phyloP scores from a whole-genome alignment of 352 stramenopile genomes.

The Halophytophthora polymorphica region DNA sequence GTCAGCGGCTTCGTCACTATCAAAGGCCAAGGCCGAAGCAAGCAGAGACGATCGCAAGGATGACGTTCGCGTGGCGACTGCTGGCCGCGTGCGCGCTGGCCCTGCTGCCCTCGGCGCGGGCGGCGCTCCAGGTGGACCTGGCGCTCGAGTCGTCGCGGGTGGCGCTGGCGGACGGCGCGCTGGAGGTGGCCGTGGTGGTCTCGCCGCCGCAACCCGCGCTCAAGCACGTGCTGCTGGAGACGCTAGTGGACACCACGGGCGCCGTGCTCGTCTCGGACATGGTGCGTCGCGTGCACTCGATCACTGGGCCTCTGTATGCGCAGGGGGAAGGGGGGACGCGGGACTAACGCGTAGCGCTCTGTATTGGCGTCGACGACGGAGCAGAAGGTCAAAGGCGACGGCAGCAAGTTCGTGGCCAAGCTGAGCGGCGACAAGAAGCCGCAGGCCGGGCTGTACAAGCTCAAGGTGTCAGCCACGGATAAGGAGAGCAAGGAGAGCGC shows the following conservation, averaged over 20 bases:
- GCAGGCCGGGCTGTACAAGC: slow-evolving; percentile 72
- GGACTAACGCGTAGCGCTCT: background rate
- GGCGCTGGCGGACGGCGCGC: slow-evolving; percentile 31
- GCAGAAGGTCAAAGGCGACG: slow-evolving; percentile 64
- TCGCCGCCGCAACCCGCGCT: slow-evolving; percentile 53
- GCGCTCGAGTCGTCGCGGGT: slow-evolving; percentile 45
- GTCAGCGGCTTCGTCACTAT: slow-evolving; percentile 24
- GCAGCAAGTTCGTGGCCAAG: slow-evolving; percentile 51
- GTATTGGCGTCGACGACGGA: background rate
- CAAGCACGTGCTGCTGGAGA: slow-evolving; percentile 58
- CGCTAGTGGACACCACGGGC: slow-evolving; percentile 65
- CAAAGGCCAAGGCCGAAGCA: slow-evolving; percentile 1
- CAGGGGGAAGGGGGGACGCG: background rate
- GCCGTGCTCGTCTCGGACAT: slow-evolving; percentile 50
- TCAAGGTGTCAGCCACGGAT: slow-evolving; percentile 58
- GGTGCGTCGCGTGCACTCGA: slow-evolving; percentile 24
- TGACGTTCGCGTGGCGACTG: slow-evolving; percentile 20
- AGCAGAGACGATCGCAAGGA: slow-evolving; percentile 12
- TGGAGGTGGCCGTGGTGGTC: slow-evolving; percentile 54
- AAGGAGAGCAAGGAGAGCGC: slow-evolving; percentile 40
- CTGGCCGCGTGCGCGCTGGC: slow-evolving; percentile 26
- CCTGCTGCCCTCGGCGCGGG: slow-evolving; percentile 21
- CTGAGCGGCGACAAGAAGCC: slow-evolving; percentile 45
- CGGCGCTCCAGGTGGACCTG: slow-evolving; percentile 37
- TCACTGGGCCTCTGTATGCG: background rate